Evolutionary conservation across 495 filamentous ascomycete genomes (phyloP).

Genomic region (Aspergillus hancockii): DNA sequence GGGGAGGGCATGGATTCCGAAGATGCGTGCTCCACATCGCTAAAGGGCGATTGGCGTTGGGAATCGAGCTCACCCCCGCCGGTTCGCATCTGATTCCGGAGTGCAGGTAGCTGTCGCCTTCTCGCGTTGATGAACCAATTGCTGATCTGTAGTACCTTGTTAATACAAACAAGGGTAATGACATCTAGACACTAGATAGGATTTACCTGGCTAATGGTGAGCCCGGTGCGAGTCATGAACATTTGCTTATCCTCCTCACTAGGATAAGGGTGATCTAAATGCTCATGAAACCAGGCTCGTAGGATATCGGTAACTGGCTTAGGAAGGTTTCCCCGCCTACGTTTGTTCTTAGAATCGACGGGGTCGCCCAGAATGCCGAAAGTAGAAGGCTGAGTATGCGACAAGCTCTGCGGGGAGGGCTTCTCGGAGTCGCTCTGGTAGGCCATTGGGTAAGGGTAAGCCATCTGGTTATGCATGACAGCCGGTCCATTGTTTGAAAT

Average conservation of each 20-base stretch:
- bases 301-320: slow-evolving; percentile 83
- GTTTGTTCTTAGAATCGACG: slow-evolving; percentile 52
- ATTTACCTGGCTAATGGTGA: slow-evolving; percentile 77
- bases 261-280: slow-evolving; percentile 82
- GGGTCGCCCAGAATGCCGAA: slow-evolving; percentile 49
- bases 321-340: slow-evolving; percentile 79
- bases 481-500: slow-evolving; percentile 16
- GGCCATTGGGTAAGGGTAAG: slow-evolving; percentile 35
- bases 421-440: slow-evolving; percentile 40
- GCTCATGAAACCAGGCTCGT: slow-evolving; percentile 75
- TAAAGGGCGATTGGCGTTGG: slow-evolving; percentile 44
- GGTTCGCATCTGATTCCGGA: slow-evolving; percentile 57
- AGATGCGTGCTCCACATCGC: slow-evolving; percentile 41
- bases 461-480: slow-evolving; percentile 31
- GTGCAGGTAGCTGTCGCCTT: slow-evolving; percentile 69
- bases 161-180: slow-evolving; percentile 7
- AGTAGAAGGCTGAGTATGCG: slow-evolving; percentile 39
- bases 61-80: slow-evolving; percentile 37
- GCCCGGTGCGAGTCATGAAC: slow-evolving; percentile 71
- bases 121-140: slow-evolving; percentile 97
- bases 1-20: slow-evolving; percentile 38
- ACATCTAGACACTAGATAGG: not conserved
- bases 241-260: slow-evolving; percentile 88
- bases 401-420: slow-evolving; percentile 30
- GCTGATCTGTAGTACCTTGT: slow-evolving; percentile 60